These are phyloP conservation scores for Russula sp. DNA, from an alignment of 768 basidiomycete genomes.

Conservation along the genomic window DNA sequence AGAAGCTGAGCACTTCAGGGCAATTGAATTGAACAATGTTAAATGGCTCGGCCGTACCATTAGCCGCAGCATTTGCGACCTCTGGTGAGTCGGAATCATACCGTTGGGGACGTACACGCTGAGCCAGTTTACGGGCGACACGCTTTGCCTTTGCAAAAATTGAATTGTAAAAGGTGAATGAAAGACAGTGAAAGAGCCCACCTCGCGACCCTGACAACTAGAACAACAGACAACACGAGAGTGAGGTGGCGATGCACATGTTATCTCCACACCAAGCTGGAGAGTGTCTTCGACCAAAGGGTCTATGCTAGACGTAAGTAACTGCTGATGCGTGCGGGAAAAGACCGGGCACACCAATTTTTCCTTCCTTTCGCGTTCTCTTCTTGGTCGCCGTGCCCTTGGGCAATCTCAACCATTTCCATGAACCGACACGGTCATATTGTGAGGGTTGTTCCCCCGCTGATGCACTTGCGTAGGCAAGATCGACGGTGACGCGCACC, in stretches of 20 bases:
- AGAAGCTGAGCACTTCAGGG: constrained; percentile 83
- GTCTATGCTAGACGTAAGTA: constrained; percentile 36
- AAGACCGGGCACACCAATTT: constrained; percentile 52
- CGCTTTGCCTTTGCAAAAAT: constrained; percentile 62
- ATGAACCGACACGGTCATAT: constrained; percentile 81
- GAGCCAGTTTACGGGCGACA: constrained; percentile 81
- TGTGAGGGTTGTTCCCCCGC: constrained; percentile 49
- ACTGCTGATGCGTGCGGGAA: not conserved
- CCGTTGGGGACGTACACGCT: constrained; percentile 71
- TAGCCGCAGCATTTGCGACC: constrained; percentile 34
- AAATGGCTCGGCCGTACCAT: constrained; percentile 61
- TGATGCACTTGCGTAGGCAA: constrained; percentile 59
- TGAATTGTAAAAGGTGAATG: constrained; percentile 16
- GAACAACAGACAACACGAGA: constrained; percentile 74
- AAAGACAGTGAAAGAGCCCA: constrained; percentile 31
- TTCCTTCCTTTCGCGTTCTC: constrained; percentile 76
- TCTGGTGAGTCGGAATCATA: constrained; percentile 69
- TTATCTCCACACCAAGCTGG: constrained; percentile 64
- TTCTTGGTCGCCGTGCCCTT: constrained; percentile 79
- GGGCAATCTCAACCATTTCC: constrained; percentile 83
- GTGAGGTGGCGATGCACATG: constrained; percentile 76
- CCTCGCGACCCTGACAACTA: constrained; percentile 86
- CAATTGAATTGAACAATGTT: constrained; percentile 97
- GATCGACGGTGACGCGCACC: constrained; percentile 76
- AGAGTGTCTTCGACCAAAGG: constrained; percentile 64